Percentiles rank a stretch among this genome's conserved stretches.
These are phyloP conservation scores for Pestalotiopsis sp. DNA, from an alignment of 2,329 filamentous ascomycete species.

Conservation along the genomic window DNA sequence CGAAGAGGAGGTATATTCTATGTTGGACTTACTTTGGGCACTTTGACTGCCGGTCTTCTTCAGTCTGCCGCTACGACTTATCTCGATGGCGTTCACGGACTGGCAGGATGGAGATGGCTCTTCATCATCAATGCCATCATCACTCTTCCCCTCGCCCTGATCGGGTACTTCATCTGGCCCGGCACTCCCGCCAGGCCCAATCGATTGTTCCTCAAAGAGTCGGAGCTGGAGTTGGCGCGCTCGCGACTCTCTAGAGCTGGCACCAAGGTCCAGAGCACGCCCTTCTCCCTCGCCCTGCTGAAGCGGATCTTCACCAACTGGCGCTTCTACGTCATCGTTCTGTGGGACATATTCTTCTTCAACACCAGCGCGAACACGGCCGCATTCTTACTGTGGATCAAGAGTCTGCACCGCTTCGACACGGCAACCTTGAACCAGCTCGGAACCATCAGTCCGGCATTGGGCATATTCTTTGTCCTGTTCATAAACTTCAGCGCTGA, in stretches of 20 bases:
- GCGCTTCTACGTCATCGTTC: constrained; percentile 41
- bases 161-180: constrained; percentile 46
- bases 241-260: constrained; percentile 47
- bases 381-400: constrained; percentile 61
- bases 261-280: constrained; percentile 27
- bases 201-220: constrained; percentile 20
- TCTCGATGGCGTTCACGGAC: constrained; percentile 36
- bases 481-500: constrained; percentile 59
- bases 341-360: constrained; percentile 61
- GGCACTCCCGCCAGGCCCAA: constrained; percentile 37
- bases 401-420: constrained; percentile 52
- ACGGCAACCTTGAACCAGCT: constrained; percentile 52
- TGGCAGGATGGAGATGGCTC: constrained; percentile 48
- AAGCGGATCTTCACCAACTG: constrained; percentile 6
- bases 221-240: constrained; percentile 49
- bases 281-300: constrained; percentile 1
- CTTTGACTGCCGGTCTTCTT: constrained; percentile 8
- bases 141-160: constrained; percentile 48
- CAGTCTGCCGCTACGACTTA: constrained; percentile 15
- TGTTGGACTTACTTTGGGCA: constrained; percentile 7
- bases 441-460: constrained; percentile 52
- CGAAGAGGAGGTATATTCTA: constrained; percentile 20
- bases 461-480: constrained; percentile 60
- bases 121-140: constrained; percentile 57
- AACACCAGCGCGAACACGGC: constrained; percentile 52